A percentile compares a stretch with the other conserved stretches of the same genome.
Evolutionary conservation across 352 stramenopile genomes (phyloP).

Genomic region (Phytophthora palmivora): DNA sequence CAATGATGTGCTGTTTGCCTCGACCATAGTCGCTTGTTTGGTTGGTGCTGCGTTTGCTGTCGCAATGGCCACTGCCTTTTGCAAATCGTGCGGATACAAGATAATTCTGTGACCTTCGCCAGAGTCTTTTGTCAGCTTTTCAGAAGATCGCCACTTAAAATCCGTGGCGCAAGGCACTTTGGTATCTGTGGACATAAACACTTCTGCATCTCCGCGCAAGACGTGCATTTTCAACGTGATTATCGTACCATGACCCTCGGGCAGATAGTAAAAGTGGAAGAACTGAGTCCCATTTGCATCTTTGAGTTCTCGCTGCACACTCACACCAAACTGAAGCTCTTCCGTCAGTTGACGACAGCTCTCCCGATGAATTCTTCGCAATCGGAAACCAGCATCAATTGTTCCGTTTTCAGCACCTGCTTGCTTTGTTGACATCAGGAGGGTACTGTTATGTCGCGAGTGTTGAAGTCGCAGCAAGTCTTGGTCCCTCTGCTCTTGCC

Average conservation of each 20-base stretch:
- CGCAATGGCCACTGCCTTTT: constrained; percentile 8
- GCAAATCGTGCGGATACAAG: constrained; percentile 63
- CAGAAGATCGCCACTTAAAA: constrained; percentile 70
- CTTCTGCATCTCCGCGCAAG: constrained; percentile 52
- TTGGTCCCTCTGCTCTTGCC: constrained; percentile 61
- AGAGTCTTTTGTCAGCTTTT: constrained; percentile 20
- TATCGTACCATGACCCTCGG: constrained; percentile 47
- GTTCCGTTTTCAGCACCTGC: neutral
- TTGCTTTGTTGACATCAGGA: constrained; percentile 7
- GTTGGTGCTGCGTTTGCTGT: constrained; percentile 18
- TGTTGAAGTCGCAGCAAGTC: constrained; percentile 53
- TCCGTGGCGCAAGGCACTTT: constrained; percentile 66
- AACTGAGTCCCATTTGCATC: constrained; percentile 36
- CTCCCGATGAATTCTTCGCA: constrained; percentile 61
- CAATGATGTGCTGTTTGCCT: constrained; percentile 21
- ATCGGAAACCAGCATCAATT: constrained; percentile 48
- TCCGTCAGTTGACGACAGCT: constrained; percentile 55
- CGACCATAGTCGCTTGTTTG: constrained; percentile 4
- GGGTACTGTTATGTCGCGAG: constrained; percentile 25
- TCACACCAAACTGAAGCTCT: constrained; percentile 61
- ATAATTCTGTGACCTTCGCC: constrained; percentile 55
- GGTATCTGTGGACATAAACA: constrained; percentile 79
- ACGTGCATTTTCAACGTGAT: constrained; percentile 68
- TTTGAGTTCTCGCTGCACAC: constrained; percentile 35
- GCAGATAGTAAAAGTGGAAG: constrained; percentile 67